Evolutionary conservation across 225 moss, liverwort and hornwort genomes (phyloP).

Genomic region (Neckera pumila): DNA sequence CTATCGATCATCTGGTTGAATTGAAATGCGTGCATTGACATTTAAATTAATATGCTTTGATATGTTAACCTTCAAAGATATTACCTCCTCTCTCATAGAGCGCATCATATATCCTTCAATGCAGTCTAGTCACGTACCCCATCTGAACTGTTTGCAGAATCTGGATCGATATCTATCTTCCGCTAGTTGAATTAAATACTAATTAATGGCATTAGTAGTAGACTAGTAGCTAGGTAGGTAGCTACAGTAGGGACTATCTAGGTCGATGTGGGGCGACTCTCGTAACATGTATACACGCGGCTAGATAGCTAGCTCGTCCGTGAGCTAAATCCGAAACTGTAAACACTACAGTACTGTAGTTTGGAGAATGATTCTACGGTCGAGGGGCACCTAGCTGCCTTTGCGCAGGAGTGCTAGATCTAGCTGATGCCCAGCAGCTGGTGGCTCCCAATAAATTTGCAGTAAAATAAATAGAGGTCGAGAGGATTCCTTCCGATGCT

Average conservation of each 20-base stretch:
- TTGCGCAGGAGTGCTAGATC: neutral
- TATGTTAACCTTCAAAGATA: neutral
- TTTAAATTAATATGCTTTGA: neutral
- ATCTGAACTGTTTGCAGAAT: neutral
- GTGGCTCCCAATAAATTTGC: neutral
- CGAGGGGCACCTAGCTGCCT: neutral
- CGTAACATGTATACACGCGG: neutral
- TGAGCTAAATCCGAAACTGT: neutral
- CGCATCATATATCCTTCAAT: neutral
- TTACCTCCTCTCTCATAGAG: neutral
- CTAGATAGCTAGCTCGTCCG: neutral
- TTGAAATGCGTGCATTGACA: neutral
- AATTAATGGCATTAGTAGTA: neutral
- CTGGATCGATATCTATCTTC: neutral
- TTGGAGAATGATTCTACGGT: neutral
- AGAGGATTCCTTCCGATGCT: neutral
- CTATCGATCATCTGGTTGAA: neutral
- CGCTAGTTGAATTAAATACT: neutral
- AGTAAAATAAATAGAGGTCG: neutral
- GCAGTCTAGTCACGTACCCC: neutral
- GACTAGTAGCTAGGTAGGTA: neutral
- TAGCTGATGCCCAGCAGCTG: neutral
- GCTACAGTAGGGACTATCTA: neutral
- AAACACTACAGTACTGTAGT: neutral
- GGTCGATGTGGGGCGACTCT: neutral